Percentiles rank a stretch among this genome's conserved stretches.
These are phyloP conservation scores for Candida orba DNA, from an alignment of 805 yeast species.

Conservation along the genomic window DNA sequence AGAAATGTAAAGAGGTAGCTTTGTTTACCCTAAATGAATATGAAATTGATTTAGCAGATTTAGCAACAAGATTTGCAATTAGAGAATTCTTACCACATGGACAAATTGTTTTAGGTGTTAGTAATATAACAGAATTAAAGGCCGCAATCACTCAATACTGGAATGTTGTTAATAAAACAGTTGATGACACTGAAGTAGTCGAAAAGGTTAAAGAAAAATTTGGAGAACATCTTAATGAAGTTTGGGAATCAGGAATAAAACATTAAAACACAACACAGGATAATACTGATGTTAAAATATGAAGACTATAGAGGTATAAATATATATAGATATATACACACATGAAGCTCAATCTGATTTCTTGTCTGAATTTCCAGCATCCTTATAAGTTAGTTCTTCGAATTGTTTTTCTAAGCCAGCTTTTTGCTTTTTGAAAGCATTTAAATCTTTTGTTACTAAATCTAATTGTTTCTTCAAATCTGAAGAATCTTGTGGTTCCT, in stretches of 20 bases:
- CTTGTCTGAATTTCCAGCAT: constrained; percentile 24
- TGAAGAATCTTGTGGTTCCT: constrained; percentile 11
- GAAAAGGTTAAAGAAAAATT: constrained; percentile 38
- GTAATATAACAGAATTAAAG: constrained; percentile 54
- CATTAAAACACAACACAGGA: constrained; percentile 5
- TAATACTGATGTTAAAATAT: neutral
- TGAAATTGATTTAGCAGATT: constrained; percentile 65
- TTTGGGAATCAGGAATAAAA: constrained; percentile 52
- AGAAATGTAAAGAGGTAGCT: constrained; percentile 32
- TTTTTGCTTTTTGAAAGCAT: constrained; percentile 43
- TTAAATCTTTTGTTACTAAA: constrained; percentile 37
- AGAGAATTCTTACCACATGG: constrained; percentile 36
- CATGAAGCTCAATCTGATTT: neutral
- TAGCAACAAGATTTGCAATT: constrained; percentile 73
- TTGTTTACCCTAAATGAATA: constrained; percentile 28
- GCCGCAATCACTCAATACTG: constrained; percentile 55
- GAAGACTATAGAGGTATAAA: neutral
- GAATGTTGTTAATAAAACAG: constrained; percentile 30
- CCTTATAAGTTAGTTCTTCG: constrained; percentile 32
- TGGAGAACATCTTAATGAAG: constrained; percentile 53
- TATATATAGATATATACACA: too few species aligned
- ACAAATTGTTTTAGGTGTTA: constrained; percentile 68
- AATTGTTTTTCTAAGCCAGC: constrained; percentile 42
- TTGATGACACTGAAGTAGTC: constrained; percentile 27
- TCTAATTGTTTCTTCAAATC: constrained; percentile 17